phyloP scores from a whole-genome alignment of 371 early-diverging fungal species.

The Apophysomyces trapeziformis region DNA sequence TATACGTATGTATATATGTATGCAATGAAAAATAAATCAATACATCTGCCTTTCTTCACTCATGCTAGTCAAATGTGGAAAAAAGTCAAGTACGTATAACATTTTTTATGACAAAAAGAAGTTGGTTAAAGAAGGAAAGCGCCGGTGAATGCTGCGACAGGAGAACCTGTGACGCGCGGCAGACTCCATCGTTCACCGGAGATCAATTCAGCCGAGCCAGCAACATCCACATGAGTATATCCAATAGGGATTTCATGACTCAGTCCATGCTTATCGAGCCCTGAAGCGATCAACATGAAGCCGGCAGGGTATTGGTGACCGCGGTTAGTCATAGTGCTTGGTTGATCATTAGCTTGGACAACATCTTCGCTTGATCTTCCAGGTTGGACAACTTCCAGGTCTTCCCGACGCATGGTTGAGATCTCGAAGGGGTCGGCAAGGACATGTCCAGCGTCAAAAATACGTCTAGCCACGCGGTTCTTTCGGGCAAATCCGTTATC shows the following conservation, averaged over 20 bases:
- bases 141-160: constrained; percentile 77
- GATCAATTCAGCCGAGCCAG: constrained; percentile 77
- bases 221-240: constrained; percentile 88
- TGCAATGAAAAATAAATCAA: not conserved
- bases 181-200: constrained; percentile 70
- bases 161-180: constrained; percentile 76
- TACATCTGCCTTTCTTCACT: not conserved
- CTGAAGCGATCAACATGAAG: constrained; percentile 81
- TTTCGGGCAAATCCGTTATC: constrained; percentile 85
- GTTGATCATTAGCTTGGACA: constrained; percentile 76
- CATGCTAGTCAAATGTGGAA: no score
- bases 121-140: constrained; percentile 63
- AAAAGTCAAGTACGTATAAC: no score
- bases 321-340: constrained; percentile 77
- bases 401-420: constrained; percentile 85
- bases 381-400: constrained; percentile 67
- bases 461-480: constrained; percentile 61
- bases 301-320: constrained; percentile 92
- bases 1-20: not conserved
- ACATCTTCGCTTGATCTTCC: constrained; percentile 79
- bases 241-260: constrained; percentile 67
- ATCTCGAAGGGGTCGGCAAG: constrained; percentile 86
- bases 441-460: constrained; percentile 71
- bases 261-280: constrained; percentile 76
- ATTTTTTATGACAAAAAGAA: not conserved